Evolutionary conservation across 768 basidiomycete species (phyloP), one percentile per base, ranked within the genome.

Genomic region (Rhodotorula toruloides): DNA sequence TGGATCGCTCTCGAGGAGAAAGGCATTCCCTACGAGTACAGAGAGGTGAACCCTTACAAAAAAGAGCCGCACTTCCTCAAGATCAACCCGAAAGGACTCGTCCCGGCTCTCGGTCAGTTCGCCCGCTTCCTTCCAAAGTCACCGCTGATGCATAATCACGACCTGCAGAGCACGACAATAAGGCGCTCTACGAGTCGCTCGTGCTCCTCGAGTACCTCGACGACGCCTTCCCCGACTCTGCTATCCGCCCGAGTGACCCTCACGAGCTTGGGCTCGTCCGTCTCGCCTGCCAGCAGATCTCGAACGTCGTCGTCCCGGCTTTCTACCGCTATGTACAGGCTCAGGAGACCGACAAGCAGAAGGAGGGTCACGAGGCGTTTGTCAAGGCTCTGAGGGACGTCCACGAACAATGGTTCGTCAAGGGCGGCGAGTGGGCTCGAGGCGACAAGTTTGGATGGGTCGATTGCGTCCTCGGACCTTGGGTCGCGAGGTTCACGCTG

Each of bases 51-150:
- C 37, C 68, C 65, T 4, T 66, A 54, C 53, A 21, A 21, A 6
- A 54, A 40, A 44, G 87, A 89, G 0, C 76, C 83, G 54, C 88
- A 88, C 39, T 82, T 91, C 27, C 80, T 92, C n/a, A 84, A 87
- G 43, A 80, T 89, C 25, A 90, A 88, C 22, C 88, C 89, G 1
- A 89, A 88, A 72, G 89, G 90, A 0, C 81, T 91, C 7, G 88
- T 92, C 2, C 89, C 89, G 0, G 83, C 84, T 0, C 79, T 85
- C 74, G 82, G 83, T 58, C 42, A 70, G 40, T 40, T 29, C 34
- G 4, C 17, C 47, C 29, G 4, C 22, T 3, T 31, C 13, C 7
- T 13, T n/a, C n/a, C n/a, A n/a, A n/a, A n/a, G n/a, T n/a, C n/a
- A n/a, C n/a, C n/a, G n/a, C n/a, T n/a, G n/a, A n/a, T n/a, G n/a